Base-by-base conservation (phyloP, 2,329 filamentous ascomycete species). In the Didymella segeticola region DNA sequence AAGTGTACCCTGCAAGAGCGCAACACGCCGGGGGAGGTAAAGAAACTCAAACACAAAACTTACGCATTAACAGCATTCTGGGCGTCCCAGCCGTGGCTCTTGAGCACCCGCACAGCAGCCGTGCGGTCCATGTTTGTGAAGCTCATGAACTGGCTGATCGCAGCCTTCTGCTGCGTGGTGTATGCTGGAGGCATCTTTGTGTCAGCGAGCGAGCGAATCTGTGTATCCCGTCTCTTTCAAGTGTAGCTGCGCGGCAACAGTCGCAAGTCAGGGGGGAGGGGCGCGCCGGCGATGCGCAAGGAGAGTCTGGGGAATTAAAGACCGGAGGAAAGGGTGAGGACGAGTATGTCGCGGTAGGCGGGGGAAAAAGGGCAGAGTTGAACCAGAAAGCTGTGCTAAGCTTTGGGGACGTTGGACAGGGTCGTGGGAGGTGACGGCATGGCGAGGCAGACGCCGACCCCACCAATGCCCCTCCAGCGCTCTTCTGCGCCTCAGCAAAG, bases 11-110 rank as follows among this genome's bases (percentile, higher is more conserved):
- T 20, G n/a, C 17, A 20, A 27, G 20, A 29, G 26, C 25, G 17
- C 19, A 31, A 23, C n/a, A 15, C 20, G 14, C 7, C 10, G 25
- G 12, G n/a, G 25, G 11, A 29, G 14, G 17, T n/a, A 29, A 41
- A 49, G 47, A 47, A 52, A 53, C 6, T 5, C 23, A 38, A 26
- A 36, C 27, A 22, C n/a, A n/a, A n/a, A 45, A 79, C 78, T 71
- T 76, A 82, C 79, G 71, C 67, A 62, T 81, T 80, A 22, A 80
- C 72, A 26, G 79, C 79, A 14, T 64, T 65, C 31, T 76, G 65
- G 20, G 73, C 62, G 58, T 80, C 78, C 79, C 79, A 82, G 43
- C 70, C 73, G 54, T 76, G 67, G 55, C 71, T 73, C 64, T 79
- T 80, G 37, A 82, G 71, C 49, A 77, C 49, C 66, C 79, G 61